Conservation (phyloP, 176 grass and related monocot genomes). For the Carex cristatella region DNA sequence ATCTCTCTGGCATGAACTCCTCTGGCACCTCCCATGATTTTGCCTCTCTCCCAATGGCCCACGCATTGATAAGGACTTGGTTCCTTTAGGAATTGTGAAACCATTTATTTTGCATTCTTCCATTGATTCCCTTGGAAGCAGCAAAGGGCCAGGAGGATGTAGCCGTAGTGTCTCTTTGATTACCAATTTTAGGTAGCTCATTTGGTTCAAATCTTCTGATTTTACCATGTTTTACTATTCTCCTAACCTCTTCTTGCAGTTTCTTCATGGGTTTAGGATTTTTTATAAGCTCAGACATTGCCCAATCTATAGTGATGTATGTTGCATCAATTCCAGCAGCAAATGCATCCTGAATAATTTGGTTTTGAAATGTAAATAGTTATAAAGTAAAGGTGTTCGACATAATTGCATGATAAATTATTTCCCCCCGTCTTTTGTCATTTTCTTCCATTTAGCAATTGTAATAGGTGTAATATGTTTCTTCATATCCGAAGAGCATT, state of each 20-base stretch:
- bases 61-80: slow-evolving; percentile 42
- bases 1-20: slow-evolving; percentile 49
- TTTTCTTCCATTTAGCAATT: not conserved
- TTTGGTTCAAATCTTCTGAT: not conserved
- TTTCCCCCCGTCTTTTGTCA: not conserved
- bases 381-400: not conserved
- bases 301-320: slow-evolving; percentile 34
- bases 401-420: not conserved
- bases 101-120: slow-evolving; percentile 30
- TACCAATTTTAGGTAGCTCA: slow-evolving; percentile 34
- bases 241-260: slow-evolving; percentile 27
- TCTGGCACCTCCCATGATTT: slow-evolving; percentile 39
- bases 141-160: slow-evolving; percentile 30
- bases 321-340: not conserved
- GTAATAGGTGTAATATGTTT: not conserved
- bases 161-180: slow-evolving; percentile 44
- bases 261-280: slow-evolving; percentile 26
- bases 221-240: not conserved
- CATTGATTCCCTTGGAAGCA: slow-evolving; percentile 41
- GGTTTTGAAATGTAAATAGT: not conserved
- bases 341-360: not conserved
- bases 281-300: slow-evolving; percentile 46
- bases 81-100: slow-evolving; percentile 31
- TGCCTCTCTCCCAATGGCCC: slow-evolving; percentile 38
- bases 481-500: not conserved